Evolutionary conservation across 108 stramenopile genomes (phyloP).

Genomic region (Schizochytrium sp.): DNA sequence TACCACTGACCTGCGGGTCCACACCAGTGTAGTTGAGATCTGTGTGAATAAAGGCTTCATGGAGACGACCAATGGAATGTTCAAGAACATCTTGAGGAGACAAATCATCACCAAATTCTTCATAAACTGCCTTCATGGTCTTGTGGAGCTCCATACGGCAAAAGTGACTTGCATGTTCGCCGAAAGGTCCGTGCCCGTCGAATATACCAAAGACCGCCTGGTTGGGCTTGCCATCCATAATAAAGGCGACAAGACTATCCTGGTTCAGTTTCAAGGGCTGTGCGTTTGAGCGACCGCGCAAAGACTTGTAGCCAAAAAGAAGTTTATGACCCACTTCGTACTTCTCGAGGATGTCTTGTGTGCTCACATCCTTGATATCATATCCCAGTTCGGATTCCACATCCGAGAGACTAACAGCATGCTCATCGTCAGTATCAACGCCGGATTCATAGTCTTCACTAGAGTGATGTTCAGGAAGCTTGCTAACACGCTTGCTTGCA

Average conservation of each 20-base stretch:
- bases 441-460: not conserved
- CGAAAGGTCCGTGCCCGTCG: slow-evolving; percentile 63
- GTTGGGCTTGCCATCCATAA: slow-evolving; percentile 41
- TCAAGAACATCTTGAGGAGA: not conserved
- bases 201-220: slow-evolving; percentile 58
- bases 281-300: slow-evolving; percentile 36
- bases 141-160: slow-evolving; percentile 35
- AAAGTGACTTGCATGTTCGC: slow-evolving; percentile 42
- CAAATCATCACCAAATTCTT: not conserved
- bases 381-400: not conserved
- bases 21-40: slow-evolving; percentile 51
- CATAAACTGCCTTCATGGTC: not conserved
- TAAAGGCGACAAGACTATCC: slow-evolving; percentile 58
- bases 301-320: slow-evolving; percentile 30
- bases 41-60: not conserved
- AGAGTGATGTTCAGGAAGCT: not conserved
- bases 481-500: not conserved
- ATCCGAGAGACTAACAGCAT: not conserved
- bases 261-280: slow-evolving; percentile 61
- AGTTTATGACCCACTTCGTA: not conserved
- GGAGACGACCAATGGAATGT: not conserved
- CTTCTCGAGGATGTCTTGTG: not conserved
- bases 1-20: slow-evolving; percentile 35
- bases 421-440: not conserved
- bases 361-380: not conserved